Percentiles rank a stretch among this genome's conserved stretches.
These are phyloP conservation scores for Agaricus blazei DNA, from an alignment of 768 basidiomycete genomes.

Conservation along the genomic window DNA sequence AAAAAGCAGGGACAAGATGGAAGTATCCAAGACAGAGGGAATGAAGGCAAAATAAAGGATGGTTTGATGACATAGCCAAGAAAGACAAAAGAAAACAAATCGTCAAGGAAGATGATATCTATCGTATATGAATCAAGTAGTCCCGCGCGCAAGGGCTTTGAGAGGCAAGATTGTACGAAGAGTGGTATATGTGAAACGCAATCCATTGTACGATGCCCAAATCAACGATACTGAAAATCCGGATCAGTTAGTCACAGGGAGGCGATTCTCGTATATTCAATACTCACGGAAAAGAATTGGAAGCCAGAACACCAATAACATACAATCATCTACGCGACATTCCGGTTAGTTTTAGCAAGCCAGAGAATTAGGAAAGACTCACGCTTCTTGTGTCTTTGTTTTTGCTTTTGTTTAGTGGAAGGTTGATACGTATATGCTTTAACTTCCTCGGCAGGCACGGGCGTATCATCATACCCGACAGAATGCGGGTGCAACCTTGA, in stretches of 20 bases:
- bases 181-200: conserved; percentile 46
- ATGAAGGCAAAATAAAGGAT: too few species aligned
- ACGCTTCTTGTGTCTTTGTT: conserved; percentile 65
- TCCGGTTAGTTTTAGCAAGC: conserved; percentile 7
- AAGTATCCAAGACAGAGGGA: too few species aligned
- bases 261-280: background rate
- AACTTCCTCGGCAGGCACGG: conserved; percentile 61
- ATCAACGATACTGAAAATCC: conserved; percentile 46
- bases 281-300: conserved; percentile 75
- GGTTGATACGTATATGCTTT: conserved; percentile 66
- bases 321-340: conserved; percentile 61
- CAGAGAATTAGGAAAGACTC: conserved; percentile 20
- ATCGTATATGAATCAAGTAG: conserved; percentile 18
- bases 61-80: background rate
- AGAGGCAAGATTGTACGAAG: conserved; percentile 43
- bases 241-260: background rate
- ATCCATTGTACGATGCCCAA: conserved; percentile 54
- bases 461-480: conserved; percentile 41
- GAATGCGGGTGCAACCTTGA: conserved; percentile 24
- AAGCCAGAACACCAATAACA: conserved; percentile 84
- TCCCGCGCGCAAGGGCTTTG: conserved; percentile 34
- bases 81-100: conserved; percentile 8
- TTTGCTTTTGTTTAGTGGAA: conserved; percentile 33
- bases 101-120: background rate
- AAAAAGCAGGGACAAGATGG: too few species aligned